Base-by-base conservation (phyloP, 2,329 filamentous ascomycete species). In the Exophiala aquamarina region DNA sequence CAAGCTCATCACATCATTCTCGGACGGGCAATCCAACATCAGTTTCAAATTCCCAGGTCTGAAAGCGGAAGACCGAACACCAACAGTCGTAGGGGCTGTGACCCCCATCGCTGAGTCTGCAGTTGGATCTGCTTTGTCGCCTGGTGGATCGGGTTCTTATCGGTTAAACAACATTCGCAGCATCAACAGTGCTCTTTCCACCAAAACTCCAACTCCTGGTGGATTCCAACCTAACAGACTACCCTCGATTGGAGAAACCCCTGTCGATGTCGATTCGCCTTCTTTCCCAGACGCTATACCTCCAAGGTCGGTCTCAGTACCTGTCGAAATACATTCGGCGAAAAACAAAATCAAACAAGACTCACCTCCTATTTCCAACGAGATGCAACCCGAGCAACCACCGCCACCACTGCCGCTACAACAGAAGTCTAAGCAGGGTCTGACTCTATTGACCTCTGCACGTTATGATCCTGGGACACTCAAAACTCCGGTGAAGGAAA, bases 1-100 rank as follows among this genome's bases (percentile, higher is more conserved):
- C 50, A 95, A 94, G 66, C 79, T 97, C 2, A 94, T 97, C 60
- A 97, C 93, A 0, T 85, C 87, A 0, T 97, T 98, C 61, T 6
- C 23, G 6, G 86, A 83, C 17, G 47, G 60, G 5, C 64, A 70
- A 26, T 55, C 62, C 0, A 66, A 61, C 31, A 59, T 66, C 3
- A 83, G 84, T 52, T 81, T 83, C 43, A 83, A 81, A 66, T 83
- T 88, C 68, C 81, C 75, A 14, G 74, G 77, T 3, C 59, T 76
- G 20, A 73, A 70, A 32, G 71, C 72, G 3, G 77, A 78, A 44
- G 77, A 79, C 48, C 71, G 72, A 28, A 95, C 90, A 0, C 90
- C 90, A 0, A 86, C 90, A 56, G 87, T 87, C 49, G 71, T 68
- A 8, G 84, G 83, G 1, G 89, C 86, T n/a, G 79, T 87, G 1